A percentile compares a stretch with the other conserved stretches of the same genome.
These are phyloP conservation scores for Sporisorium sorghi DNA, from an alignment of 1,284 basidiomycete genomes.

Conservation along the genomic window DNA sequence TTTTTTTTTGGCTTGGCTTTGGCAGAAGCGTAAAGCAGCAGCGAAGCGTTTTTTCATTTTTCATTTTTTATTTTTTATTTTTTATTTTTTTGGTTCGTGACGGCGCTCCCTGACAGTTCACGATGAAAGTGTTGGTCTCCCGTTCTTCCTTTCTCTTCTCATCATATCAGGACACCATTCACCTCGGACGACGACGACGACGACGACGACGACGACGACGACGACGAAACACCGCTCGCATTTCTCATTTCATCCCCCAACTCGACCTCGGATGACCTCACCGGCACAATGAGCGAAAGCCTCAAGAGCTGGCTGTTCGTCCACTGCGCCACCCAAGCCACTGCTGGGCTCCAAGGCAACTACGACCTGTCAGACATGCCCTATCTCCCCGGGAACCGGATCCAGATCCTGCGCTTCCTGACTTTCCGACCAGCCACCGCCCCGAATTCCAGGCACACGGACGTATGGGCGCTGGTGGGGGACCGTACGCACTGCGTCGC, in stretches of 20 bases:
- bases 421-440: constrained; percentile 23
- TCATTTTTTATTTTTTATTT: too few relatives aligned
- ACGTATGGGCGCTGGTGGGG: constrained; percentile 38
- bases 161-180: not conserved
- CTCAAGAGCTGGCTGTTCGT: constrained; percentile 37
- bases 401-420: constrained; percentile 42
- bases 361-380: constrained; percentile 37
- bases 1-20: not conserved
- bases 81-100: not conserved
- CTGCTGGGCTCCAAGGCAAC: constrained; percentile 1
- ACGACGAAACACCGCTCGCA: too few relatives aligned
- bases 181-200: too few relatives aligned
- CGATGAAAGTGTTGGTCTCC: not conserved
- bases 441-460: not conserved
- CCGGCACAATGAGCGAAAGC: constrained; percentile 34
- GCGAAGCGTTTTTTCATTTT: too few relatives aligned
- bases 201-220: too few relatives aligned
- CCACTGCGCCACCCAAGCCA: constrained; percentile 12
- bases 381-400: constrained; percentile 27
- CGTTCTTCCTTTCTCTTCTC: not conserved
- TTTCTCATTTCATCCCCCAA: too few relatives aligned
- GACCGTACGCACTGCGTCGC: constrained; percentile 46
- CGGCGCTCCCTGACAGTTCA: not conserved
- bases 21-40: not conserved
- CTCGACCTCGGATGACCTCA: too few relatives aligned